Conservation (phyloP, 1,139 yeast species). For the Blastobotrys illinoisensis region DNA sequence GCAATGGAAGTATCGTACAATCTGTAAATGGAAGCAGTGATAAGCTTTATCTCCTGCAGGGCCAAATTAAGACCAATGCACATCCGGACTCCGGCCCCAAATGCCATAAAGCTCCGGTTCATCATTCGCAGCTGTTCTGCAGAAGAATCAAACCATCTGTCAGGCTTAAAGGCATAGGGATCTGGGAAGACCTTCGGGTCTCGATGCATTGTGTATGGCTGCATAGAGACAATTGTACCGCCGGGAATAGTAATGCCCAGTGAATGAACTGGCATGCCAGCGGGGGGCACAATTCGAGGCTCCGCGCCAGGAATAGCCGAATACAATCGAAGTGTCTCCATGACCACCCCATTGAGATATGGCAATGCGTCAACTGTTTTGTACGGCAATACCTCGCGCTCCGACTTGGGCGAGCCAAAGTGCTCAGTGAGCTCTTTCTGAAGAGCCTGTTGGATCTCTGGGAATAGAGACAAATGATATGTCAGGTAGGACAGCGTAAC, state of each 20-base stretch:
- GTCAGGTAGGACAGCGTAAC: conserved; percentile 55
- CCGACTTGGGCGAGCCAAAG: conserved; percentile 19
- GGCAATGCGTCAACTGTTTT: conserved; percentile 46
- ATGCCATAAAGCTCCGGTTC: conserved; percentile 56
- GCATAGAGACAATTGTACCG: conserved; percentile 56
- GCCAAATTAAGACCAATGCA: conserved; percentile 71
- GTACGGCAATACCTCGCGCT: conserved; percentile 13
- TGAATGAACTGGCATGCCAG: conserved; percentile 22
- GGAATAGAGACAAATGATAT: conserved; percentile 52
- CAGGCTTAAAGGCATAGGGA: conserved; percentile 51
- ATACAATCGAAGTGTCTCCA: conserved; percentile 57
- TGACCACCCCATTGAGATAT: conserved; percentile 50
- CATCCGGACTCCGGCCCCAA: conserved; percentile 73
- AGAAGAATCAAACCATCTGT: conserved; percentile 52
- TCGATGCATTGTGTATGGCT: conserved; percentile 62
- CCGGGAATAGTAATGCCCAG: conserved; percentile 39
- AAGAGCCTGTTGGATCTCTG: conserved; percentile 42
- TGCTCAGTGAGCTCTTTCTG: conserved; percentile 38
- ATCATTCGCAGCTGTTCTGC: conserved; percentile 40
- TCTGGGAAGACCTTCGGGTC: conserved; percentile 45
- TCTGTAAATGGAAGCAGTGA: conserved; percentile 50
- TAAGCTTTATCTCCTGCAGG: conserved; percentile 57
- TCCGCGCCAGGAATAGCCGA: conserved; percentile 74
- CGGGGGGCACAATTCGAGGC: conserved; percentile 48
- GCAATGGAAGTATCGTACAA: conserved; percentile 37